Evolutionary conservation across 495 filamentous ascomycete species (phyloP), one percentile per base, ranked within the genome.

Genomic region (Immersiella caudata): DNA sequence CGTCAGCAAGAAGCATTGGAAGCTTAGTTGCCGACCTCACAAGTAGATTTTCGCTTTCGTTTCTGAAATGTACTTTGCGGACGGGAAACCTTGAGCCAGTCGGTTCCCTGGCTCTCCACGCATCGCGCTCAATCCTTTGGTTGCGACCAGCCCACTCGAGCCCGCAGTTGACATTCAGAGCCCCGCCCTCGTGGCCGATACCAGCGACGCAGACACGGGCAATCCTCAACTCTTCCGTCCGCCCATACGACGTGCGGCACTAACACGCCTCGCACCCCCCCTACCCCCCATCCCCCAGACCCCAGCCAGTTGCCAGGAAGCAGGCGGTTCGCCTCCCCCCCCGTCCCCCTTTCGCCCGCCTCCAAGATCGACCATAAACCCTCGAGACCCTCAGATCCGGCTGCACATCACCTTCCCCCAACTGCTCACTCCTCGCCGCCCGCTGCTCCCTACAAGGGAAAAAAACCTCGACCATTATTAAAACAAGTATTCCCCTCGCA

Each of bases 361-460:
- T 50, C 65, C 24, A 62, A 8, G 63, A 68, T 63, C 52, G 50
- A 46, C 69, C 69, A 59, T 71, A 71, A 68, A 62, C 56, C 65
- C 73, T 70, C 68, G 50, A 46, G 67, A 57, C 66, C 66, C 70
- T 68, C 71, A 66, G 58, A 62, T 64, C 60, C 64, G 65, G 27
- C 51, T 64, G 71, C 60, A 67, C 25, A 59, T 63, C 66, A 35
- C 62, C 50, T 56, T 58, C 51, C 52, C 50, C 50, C 67, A 46
- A 63, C 62, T 52, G 20, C 56, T 21, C 12, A 22, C 22, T 52
- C 16, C 49, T 33, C 12, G 14, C 61, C 21, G 26, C 67, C 59
- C 66, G 50, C 62, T 22, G 67, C 35, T 55, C 68, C 49, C 65
- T 63, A 26, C 67, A 55, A 55, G 49, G 50, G 35, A 62, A 61